These are phyloP conservation scores for Rhodotorula sp. DNA, from an alignment of 1,284 basidiomycete genomes.

Conservation along the genomic window DNA sequence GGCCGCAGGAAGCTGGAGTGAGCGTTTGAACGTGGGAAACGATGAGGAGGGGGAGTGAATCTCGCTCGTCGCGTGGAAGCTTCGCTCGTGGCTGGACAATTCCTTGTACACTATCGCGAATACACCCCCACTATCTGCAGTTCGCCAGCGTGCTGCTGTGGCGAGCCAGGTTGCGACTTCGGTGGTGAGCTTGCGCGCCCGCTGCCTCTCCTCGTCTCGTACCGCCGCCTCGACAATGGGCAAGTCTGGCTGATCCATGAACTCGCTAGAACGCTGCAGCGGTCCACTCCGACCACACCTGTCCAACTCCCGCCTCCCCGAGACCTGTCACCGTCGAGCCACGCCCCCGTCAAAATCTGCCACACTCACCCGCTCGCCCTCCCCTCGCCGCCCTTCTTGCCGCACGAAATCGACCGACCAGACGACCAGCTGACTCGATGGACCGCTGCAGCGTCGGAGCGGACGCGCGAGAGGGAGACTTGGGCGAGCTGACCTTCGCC, in stretches of 20 bases:
- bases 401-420: background rate
- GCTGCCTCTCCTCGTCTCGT: background rate
- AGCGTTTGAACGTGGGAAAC: background rate
- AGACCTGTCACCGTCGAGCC: background rate
- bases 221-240: conserved; percentile 18
- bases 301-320: background rate
- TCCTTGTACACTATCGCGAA: no score
- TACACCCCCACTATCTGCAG: no score
- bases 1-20: background rate
- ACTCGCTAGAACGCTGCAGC: no score
- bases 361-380: no score
- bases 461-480: background rate
- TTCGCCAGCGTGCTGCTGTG: background rate
- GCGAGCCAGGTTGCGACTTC: background rate
- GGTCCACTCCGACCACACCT: no score
- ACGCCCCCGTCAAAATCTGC: no score
- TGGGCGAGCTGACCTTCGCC: conserved; percentile 11
- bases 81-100: no score
- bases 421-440: background rate
- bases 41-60: background rate
- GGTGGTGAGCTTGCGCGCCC: background rate
- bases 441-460: no score
- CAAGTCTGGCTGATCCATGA: conserved; percentile 1
- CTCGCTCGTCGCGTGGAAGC: no score
- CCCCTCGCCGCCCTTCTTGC: background rate